Evolutionary conservation across 768 basidiomycete genomes (phyloP).

Genomic region (Lactifluus hygrophoroides): DNA sequence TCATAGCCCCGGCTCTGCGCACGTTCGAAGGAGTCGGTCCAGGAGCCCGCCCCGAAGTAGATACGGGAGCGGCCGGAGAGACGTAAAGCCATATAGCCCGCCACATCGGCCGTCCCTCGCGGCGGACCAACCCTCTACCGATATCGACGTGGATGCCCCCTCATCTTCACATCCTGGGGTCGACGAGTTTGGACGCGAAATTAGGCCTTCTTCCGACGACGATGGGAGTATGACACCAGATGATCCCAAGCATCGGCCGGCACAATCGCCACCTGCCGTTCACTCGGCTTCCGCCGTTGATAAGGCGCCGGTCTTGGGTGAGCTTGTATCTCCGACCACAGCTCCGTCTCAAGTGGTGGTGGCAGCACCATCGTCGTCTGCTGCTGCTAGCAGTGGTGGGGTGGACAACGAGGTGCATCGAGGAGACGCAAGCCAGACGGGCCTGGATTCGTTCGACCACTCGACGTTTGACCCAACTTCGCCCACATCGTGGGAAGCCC

Average conservation of each 20-base stretch:
- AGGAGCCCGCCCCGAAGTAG: slow-evolving; percentile 58
- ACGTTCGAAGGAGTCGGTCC: slow-evolving; percentile 57
- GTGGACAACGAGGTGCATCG: not conserved
- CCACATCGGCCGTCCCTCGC: slow-evolving; percentile 28
- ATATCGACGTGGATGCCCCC: slow-evolving; percentile 9
- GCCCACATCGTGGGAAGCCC: slow-evolving; percentile 69
- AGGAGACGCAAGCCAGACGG: not conserved
- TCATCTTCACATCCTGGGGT: slow-evolving; percentile 35
- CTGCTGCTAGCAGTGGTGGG: not conserved
- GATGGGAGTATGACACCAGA: slow-evolving; percentile 2
- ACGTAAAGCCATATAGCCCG: slow-evolving; percentile 52
- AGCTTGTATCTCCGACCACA: not conserved
- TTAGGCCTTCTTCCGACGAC: slow-evolving; percentile 47
- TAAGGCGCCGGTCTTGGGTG: not conserved
- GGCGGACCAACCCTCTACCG: slow-evolving; percentile 1
- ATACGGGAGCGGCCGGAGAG: slow-evolving; percentile 37
- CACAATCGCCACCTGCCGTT: slow-evolving; percentile 15
- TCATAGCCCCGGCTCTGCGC: slow-evolving; percentile 29
- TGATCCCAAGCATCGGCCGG: slow-evolving; percentile 9
- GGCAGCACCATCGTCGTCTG: no score
- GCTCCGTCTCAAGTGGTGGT: not conserved
- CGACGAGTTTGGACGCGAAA: slow-evolving; percentile 84
- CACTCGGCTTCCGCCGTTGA: not conserved
- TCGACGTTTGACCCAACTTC: slow-evolving; percentile 64
- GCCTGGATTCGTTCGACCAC: slow-evolving; percentile 64